Evolutionary conservation across 2,329 filamentous ascomycete species (phyloP).

Genomic region (Emergomyces orientalis): DNA sequence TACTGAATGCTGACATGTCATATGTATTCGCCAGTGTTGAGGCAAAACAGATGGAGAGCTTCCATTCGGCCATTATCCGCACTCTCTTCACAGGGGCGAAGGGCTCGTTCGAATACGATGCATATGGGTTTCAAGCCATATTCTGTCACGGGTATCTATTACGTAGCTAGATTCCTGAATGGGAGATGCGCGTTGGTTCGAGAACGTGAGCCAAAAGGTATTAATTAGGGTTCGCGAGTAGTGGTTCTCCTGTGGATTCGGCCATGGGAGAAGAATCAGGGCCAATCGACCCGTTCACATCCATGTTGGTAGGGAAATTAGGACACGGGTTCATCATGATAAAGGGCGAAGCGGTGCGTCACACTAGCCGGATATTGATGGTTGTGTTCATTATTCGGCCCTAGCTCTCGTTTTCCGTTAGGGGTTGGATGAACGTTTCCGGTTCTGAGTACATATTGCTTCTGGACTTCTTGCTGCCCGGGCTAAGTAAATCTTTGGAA

Average conservation of each 20-base stretch:
- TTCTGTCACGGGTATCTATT: neutral
- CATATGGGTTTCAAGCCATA: neutral
- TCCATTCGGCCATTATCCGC: neutral
- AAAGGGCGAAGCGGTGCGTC: neutral
- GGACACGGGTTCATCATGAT: neutral
- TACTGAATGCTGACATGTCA: neutral
- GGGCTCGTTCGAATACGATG: neutral
- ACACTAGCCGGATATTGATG: neutral
- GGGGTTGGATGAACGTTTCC: neutral
- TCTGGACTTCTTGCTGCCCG: neutral
- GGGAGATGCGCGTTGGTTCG: neutral
- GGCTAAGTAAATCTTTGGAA: neutral
- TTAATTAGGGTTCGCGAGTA: neutral
- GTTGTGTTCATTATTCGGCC: neutral
- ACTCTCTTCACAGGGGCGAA: neutral
- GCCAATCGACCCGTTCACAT: neutral
- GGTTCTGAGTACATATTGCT: neutral
- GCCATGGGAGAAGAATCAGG: neutral
- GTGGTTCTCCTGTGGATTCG: neutral
- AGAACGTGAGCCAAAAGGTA: neutral
- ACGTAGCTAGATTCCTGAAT: neutral
- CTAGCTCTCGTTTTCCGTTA: neutral
- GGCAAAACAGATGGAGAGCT: neutral
- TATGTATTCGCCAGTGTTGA: neutral
- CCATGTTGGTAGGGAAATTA: neutral